A percentile compares a stretch with the other conserved stretches of the same genome.
phyloP scores from a whole-genome alignment of 306 rosid species.

The Myrica gale region DNA sequence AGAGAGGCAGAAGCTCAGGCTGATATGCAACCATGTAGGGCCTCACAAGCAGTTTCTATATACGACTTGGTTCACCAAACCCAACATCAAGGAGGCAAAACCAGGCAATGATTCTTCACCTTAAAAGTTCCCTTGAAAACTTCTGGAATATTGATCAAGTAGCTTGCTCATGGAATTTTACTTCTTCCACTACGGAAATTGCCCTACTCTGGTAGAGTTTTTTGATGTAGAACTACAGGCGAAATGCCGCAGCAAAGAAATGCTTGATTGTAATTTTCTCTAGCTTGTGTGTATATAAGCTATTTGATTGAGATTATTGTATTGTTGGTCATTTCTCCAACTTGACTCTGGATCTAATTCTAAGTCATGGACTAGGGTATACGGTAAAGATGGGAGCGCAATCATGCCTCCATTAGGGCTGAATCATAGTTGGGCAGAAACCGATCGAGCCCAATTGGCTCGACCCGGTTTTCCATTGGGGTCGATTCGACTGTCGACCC shows the following conservation, averaged over 20 bases:
- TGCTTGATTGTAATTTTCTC: neutral
- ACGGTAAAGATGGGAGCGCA: neutral
- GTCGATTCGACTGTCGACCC: too few species aligned
- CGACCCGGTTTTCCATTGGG: too few species aligned
- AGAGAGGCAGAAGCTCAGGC: constrained; percentile 81
- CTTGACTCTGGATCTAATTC: neutral
- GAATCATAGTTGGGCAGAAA: too few species aligned
- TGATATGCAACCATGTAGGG: constrained; percentile 76
- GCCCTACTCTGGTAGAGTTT: neutral
- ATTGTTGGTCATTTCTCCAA: neutral
- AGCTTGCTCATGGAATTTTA: neutral
- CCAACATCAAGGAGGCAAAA: constrained; percentile 33
- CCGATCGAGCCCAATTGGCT: too few species aligned
- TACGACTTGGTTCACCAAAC: constrained; percentile 77
- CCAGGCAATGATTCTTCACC: constrained; percentile 33
- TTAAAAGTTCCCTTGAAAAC: constrained; percentile 32
- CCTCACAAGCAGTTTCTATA: constrained; percentile 82
- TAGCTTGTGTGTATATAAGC: neutral
- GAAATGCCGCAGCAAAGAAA: neutral
- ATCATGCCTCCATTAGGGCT: neutral
- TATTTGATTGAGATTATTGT: neutral
- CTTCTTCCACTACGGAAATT: neutral
- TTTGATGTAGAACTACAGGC: neutral
- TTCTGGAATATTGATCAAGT: constrained; percentile 3
- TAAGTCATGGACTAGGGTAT: neutral